These are phyloP conservation scores for Microdochium paspali DNA, from an alignment of 2,329 filamentous ascomycete genomes.

Conservation along the genomic window DNA sequence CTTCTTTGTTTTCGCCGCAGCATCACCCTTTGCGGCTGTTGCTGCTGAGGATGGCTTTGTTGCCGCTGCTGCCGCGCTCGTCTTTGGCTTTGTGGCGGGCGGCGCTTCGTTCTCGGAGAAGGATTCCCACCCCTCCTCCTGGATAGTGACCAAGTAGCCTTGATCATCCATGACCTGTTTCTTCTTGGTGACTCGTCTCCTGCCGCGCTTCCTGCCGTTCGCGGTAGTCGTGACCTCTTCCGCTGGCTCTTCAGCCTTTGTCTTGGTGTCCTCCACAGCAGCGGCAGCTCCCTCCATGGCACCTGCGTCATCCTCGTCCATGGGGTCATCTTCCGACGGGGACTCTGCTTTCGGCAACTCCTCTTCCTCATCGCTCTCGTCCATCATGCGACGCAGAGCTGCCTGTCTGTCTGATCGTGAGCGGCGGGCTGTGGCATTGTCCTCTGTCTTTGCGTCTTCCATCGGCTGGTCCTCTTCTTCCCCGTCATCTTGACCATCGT, in stretches of 20 bases:
- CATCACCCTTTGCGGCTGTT: slow-evolving; percentile 10
- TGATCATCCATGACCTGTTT: slow-evolving; percentile 24
- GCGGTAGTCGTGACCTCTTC: slow-evolving; percentile 16
- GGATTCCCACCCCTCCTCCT: slow-evolving; percentile 22
- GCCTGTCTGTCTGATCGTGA: slow-evolving; percentile 16
- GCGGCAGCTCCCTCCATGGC: background rate
- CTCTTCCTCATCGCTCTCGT: slow-evolving; percentile 21
- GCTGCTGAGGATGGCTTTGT: slow-evolving; percentile 11
- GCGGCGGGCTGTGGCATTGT: slow-evolving; percentile 10
- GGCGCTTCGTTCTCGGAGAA: slow-evolving; percentile 23
- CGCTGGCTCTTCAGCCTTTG: slow-evolving; percentile 14
- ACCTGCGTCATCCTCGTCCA: slow-evolving; percentile 4
- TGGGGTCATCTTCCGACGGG: slow-evolving; percentile 11
- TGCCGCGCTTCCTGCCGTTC: slow-evolving; percentile 17
- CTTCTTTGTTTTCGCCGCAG: slow-evolving; percentile 15
- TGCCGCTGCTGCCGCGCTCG: slow-evolving; percentile 10
- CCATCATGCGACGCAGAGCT: slow-evolving; percentile 22
- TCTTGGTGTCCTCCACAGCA: slow-evolving; percentile 9
- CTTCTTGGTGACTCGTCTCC: slow-evolving; percentile 20
- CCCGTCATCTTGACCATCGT: slow-evolving; percentile 21
- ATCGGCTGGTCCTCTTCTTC: slow-evolving; percentile 17
- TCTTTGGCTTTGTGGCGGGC: slow-evolving; percentile 21
- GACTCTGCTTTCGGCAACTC: slow-evolving; percentile 11
- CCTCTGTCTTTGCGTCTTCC: slow-evolving; percentile 9
- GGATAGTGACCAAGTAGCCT: slow-evolving; percentile 22